Evolutionary conservation across 2,329 filamentous ascomycete genomes (phyloP).

Genomic region (Venturia asperata): DNA sequence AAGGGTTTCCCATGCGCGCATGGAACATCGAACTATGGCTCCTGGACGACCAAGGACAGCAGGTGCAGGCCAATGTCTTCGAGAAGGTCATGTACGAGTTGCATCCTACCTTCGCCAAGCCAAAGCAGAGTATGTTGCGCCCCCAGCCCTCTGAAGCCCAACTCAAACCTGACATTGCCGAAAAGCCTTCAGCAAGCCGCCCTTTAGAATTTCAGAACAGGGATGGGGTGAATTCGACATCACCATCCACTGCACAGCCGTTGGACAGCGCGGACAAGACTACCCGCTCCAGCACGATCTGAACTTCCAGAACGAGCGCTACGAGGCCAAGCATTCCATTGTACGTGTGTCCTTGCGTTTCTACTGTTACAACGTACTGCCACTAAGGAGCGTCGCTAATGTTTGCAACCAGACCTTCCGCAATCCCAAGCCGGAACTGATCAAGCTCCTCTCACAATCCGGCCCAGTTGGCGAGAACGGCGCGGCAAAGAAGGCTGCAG

Average conservation of each 20-base stretch:
- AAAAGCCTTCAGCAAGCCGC: conserved; percentile 70
- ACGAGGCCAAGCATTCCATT: conserved; percentile 75
- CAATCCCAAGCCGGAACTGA: conserved; percentile 82
- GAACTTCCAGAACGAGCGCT: conserved; percentile 75
- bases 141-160: background rate
- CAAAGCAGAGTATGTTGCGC: conserved; percentile 65
- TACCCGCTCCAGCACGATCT: conserved; percentile 77
- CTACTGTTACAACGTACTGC: too few species aligned
- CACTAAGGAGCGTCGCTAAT: background rate
- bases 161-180: conserved; percentile 16
- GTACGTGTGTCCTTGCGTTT: conserved; percentile 41
- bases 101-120: conserved; percentile 87
- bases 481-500: conserved; percentile 56
- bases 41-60: conserved; percentile 77
- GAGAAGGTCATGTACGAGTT: conserved; percentile 89
- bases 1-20: conserved; percentile 84
- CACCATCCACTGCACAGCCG: conserved; percentile 71
- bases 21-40: conserved; percentile 87
- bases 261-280: conserved; percentile 82
- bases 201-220: conserved; percentile 85
- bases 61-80: conserved; percentile 76
- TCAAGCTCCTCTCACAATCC: conserved; percentile 72
- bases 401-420: conserved; percentile 60
- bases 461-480: conserved; percentile 64
- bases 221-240: conserved; percentile 99